Base-by-base conservation (phyloP, 2,329 filamentous ascomycete genomes). In the Rutstroemia sydowiana region DNA sequence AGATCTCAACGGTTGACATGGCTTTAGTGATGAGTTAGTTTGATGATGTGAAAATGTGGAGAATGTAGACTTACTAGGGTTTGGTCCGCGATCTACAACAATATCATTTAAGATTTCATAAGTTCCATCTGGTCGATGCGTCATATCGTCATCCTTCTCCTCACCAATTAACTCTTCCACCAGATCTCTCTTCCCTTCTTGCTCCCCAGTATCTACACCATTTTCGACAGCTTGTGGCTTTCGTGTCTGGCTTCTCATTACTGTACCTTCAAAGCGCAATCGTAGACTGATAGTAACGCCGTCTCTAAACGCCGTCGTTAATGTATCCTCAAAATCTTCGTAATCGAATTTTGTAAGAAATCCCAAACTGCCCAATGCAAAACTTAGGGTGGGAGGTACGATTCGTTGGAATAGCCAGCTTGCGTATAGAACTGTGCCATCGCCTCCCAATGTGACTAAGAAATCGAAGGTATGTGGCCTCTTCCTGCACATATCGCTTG, bases 341-440 rank as follows among this genome's bases (percentile, higher is more conserved):
- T 91, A 98, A 68, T 97, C 91, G 66, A 97, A 97, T 65, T 96
- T 96, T 23, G 93, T 97, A 59, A 98, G 72, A 65, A 98, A 98
- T 0, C 93, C 93, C 5, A 98, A 75, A 21, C 91, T 95, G 8
- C 93, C 93, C 9, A 97, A 74, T 1, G 90, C 81, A 68, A 98
- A 97, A 55, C 89, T 92, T 56, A 98, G 74, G 1, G 96, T 89
- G 0, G 93, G 93, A 5, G 93, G 93, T 0, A 97, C 92, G 43
- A 97, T 87, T 39, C 88, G 82, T 71, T 98, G 93, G 67, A 98
- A 98, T 1, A 98, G 75, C 91, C 92, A 97, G 65, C 89, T 95
- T 3, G 92, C 88, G 65, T 95, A 97, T 10, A 98, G 74, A 6
- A 98, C 92, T 0, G 93, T 98, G n/a, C 93, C 93, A 66, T 98